A percentile compares a stretch with the other conserved stretches of the same genome.
Conservation (phyloP, 805 yeast genomes). For the Wickerhamiella cacticola region DNA sequence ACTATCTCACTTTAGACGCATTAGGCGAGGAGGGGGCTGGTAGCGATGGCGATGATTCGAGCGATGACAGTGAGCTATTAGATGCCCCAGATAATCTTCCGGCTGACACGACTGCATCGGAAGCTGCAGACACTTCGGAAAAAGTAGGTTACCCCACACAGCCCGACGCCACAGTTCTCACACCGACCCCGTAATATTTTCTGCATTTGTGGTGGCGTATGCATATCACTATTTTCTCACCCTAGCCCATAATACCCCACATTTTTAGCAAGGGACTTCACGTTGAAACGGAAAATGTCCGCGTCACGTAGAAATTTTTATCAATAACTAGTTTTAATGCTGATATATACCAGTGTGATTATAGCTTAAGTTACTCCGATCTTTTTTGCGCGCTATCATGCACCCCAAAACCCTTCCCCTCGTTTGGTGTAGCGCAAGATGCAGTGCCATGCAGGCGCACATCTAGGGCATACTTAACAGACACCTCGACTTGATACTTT, state of each 20-base stretch:
- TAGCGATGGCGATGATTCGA: neutral
- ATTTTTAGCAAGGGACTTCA: neutral
- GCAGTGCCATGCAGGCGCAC: constrained; percentile 4
- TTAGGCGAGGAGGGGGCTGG: neutral
- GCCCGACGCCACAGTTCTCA: constrained; percentile 6
- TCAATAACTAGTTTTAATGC: neutral
- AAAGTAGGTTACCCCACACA: constrained; percentile 13
- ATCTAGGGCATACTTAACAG: constrained; percentile 1
- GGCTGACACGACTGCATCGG: neutral
- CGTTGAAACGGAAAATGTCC: neutral
- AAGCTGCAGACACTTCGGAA: constrained; percentile 10
- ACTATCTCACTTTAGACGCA: constrained; percentile 4
- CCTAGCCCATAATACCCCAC: constrained; percentile 4
- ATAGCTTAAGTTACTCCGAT: neutral
- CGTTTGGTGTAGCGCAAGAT: constrained; percentile 9
- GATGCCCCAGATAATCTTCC: neutral
- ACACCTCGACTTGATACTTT: neutral
- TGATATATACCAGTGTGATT: neutral
- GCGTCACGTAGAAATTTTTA: neutral
- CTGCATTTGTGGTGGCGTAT: neutral
- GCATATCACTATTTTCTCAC: neutral
- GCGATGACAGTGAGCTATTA: neutral
- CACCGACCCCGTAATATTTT: constrained; percentile 7
- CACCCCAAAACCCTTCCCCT: constrained; percentile 9
- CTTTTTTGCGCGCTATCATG: neutral